Conservation (phyloP, 495 filamentous ascomycete species). For the Tuber brumale region DNA sequence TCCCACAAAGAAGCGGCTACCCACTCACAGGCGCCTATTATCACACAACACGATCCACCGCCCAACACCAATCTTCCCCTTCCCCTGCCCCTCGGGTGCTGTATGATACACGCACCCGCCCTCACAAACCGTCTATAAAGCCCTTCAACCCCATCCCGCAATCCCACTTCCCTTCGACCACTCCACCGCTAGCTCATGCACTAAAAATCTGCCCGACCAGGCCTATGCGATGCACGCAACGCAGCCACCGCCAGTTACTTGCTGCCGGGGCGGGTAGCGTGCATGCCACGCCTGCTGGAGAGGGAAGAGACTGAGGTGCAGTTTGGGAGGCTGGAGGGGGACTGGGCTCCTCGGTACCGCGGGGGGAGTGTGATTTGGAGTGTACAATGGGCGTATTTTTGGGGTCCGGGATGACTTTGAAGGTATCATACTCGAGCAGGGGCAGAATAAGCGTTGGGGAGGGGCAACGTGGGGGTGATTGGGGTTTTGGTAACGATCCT, state of each 20-base stretch:
- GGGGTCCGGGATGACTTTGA: not conserved
- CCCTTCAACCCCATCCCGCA: not conserved
- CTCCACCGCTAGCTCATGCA: not conserved
- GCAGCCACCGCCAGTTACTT: not conserved
- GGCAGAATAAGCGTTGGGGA: not conserved
- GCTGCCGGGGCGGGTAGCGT: not conserved
- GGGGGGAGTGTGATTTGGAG: not conserved
- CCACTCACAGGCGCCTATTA: not conserved
- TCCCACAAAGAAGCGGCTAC: not conserved
- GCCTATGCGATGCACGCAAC: not conserved
- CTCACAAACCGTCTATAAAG: not conserved
- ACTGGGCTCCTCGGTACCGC: not conserved
- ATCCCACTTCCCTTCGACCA: not conserved
- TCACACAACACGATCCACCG: not conserved
- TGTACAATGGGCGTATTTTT: not conserved
- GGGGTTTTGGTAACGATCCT: not conserved
- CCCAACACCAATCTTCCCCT: not conserved
- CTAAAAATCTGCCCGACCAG: not conserved
- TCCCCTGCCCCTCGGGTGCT: not conserved
- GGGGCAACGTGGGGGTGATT: not conserved
- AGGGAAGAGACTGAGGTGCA: not conserved
- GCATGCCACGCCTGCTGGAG: not conserved
- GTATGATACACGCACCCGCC: not conserved
- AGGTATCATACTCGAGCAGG: not conserved
- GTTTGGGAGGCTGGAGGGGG: not conserved